Percentiles rank a stretch among this genome's conserved stretches.
Evolutionary conservation across 495 filamentous ascomycete species (phyloP).

Genomic region (Penicillium samsonianum): DNA sequence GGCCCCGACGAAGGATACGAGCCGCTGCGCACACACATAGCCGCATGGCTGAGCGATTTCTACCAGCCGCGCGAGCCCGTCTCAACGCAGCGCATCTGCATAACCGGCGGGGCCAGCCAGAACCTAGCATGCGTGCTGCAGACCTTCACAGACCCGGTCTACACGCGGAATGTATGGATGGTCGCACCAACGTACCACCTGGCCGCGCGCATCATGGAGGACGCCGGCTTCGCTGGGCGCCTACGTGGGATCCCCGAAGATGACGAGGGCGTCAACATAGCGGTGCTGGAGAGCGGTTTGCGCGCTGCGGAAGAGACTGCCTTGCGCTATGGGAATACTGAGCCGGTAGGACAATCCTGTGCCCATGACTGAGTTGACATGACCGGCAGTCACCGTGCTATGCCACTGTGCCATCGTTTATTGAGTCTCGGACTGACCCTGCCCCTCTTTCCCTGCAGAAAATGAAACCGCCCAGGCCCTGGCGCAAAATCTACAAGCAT

Average conservation of each 20-base stretch:
- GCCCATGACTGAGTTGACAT: slow-evolving; percentile 2
- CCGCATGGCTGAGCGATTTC: slow-evolving; percentile 65
- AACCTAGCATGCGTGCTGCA: slow-evolving; percentile 70
- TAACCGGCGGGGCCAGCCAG: slow-evolving; percentile 80
- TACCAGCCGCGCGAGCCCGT: slow-evolving; percentile 53
- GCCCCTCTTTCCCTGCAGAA: slow-evolving; percentile 25
- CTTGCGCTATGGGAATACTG: slow-evolving; percentile 27
- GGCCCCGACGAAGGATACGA: slow-evolving; percentile 75
- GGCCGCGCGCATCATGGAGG: slow-evolving; percentile 76
- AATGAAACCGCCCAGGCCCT: slow-evolving; percentile 45
- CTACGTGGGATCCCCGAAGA: slow-evolving; percentile 71
- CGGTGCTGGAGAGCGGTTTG: slow-evolving; percentile 52
- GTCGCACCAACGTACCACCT: slow-evolving; percentile 80
- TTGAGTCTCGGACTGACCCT: slow-evolving; percentile 16
- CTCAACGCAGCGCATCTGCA: slow-evolving; percentile 63
- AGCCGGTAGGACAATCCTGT: slow-evolving; percentile 39
- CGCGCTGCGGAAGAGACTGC: slow-evolving; percentile 39
- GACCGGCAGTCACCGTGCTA: not conserved
- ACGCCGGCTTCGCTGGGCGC: slow-evolving; percentile 64
- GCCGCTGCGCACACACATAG: slow-evolving; percentile 62
- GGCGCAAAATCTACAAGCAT: slow-evolving; percentile 74
- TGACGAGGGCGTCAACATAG: slow-evolving; percentile 69
- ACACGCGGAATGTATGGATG: slow-evolving; percentile 76
- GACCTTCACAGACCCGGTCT: slow-evolving; percentile 74
- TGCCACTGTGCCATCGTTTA: slow-evolving; percentile 1